These are phyloP conservation scores for Globisporangium cederbergense DNA, from an alignment of 352 stramenopile species.

Conservation along the genomic window DNA sequence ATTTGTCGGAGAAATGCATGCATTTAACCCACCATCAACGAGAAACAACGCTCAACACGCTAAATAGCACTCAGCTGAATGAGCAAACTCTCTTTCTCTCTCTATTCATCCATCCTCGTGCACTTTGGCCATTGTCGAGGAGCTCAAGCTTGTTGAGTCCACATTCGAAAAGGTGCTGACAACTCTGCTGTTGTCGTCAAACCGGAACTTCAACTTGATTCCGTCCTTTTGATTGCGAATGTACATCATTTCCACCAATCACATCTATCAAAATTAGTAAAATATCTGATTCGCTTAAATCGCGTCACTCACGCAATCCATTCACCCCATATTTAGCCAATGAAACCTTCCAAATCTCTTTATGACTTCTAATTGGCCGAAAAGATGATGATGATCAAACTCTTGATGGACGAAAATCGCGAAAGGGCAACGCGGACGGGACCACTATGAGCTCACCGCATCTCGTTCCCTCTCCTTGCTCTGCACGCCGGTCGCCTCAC, in stretches of 20 bases:
- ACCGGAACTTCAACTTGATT: neutral
- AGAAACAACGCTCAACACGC: too few species aligned
- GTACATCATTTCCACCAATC: neutral
- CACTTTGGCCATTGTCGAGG: too few species aligned
- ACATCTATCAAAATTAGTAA: neutral
- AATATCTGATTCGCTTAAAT: neutral
- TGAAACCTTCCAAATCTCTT: neutral
- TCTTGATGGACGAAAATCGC: neutral
- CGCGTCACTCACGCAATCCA: neutral
- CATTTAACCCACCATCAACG: too few species aligned
- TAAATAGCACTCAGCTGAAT: too few species aligned
- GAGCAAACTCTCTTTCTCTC: too few species aligned
- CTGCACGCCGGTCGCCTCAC: neutral
- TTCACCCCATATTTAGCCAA: neutral
- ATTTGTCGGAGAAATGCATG: too few species aligned
- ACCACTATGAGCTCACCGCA: neutral
- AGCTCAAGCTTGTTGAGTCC: too few species aligned
- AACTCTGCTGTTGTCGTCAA: neutral
- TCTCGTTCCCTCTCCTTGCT: slow-evolving; percentile 5
- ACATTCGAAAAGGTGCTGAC: too few species aligned
- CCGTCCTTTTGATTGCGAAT: neutral
- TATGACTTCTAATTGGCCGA: neutral
- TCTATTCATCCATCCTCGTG: too few species aligned
- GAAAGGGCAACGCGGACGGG: neutral
- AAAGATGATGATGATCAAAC: neutral